Evolutionary conservation across 2,329 filamentous ascomycete species (phyloP), one percentile per base, ranked within the genome.

Genomic region (Colletotrichum spinosum): DNA sequence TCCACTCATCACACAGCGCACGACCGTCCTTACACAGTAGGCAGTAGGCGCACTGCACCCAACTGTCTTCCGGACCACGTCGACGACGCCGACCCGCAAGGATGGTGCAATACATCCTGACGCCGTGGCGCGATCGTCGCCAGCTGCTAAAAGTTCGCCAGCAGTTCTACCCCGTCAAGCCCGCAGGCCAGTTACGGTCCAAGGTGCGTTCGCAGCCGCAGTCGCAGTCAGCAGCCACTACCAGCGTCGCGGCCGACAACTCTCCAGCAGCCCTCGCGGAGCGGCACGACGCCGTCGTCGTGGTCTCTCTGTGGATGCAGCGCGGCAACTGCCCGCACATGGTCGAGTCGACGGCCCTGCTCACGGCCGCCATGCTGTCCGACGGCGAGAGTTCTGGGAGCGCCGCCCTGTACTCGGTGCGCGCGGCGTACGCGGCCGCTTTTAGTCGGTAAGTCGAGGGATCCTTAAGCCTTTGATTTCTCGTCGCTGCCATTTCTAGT

Each of bases 271-370:
- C 71, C 65, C 68, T 72, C 60, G 63, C 74, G 60, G 74, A 76
- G 65, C 80, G 81, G 71, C 77, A 82, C 66, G 70, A 74, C 55
- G 84, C 87, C 63, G 86, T 90, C 53, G 84, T 86, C 55, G 81
- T 84, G 55, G 87, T 90, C 53, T 84, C 85, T 46, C 84, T 90
- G 78, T 92, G 90, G 90, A 88, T 91, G 84, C 85, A 90, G 72
- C 87, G 91, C 74, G 89, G 89, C 69, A 88, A 88, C 71, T 91
- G 93, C 67, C 92, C 92, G 59, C 90, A 95, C 79, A 84, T 93
- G 77, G 86, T 95, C 58, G 92, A 95, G 78, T 92, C 90, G 41
- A 94, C 92, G 46, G 90, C 90, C 3, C 84, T 93, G 68, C 81
- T 96, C 65, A 87, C 87, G 69, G 88, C 91, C 67, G 91, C 91